Evolutionary conservation across 1,139 yeast genomes (phyloP).

Genomic region (Suhomyces atakaporum): DNA sequence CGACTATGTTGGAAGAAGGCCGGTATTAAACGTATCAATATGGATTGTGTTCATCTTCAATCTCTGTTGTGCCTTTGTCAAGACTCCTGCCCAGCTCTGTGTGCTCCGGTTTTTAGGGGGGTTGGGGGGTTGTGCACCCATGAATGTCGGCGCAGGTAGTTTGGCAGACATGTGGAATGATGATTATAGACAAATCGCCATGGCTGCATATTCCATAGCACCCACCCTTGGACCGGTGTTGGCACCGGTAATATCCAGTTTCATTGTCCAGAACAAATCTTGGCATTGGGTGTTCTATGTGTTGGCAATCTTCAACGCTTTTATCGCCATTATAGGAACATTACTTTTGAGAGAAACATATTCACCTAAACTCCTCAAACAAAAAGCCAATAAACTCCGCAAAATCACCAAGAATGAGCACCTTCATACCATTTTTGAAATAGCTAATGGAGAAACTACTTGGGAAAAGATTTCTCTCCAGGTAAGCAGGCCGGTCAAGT

Average conservation of each 20-base stretch:
- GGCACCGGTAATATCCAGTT: conserved; percentile 38
- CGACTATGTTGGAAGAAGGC: conserved; percentile 50
- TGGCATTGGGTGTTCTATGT: conserved; percentile 70
- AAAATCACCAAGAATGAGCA: conserved; percentile 54
- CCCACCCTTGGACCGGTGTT: conserved; percentile 49
- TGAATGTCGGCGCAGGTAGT: conserved; percentile 73
- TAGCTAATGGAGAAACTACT: conserved; percentile 37
- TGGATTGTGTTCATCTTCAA: conserved; percentile 55
- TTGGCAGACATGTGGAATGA: conserved; percentile 63
- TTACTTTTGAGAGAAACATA: conserved; percentile 56
- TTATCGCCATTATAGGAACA: conserved; percentile 45
- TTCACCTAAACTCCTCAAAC: conserved; percentile 52
- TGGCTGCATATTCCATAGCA: conserved; percentile 61
- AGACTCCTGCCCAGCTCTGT: conserved; percentile 55
- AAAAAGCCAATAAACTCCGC: conserved; percentile 48
- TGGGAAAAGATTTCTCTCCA: conserved; percentile 34
- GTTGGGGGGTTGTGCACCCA: conserved; percentile 63
- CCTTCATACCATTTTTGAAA: conserved; percentile 60
- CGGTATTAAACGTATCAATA: conserved; percentile 52
- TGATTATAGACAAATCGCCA: conserved; percentile 52
- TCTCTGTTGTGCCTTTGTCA: conserved; percentile 57
- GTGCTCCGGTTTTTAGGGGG: conserved; percentile 65
- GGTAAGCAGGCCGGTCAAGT: conserved; percentile 54
- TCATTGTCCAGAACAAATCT: conserved; percentile 25
- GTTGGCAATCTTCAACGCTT: conserved; percentile 56